Conservation (phyloP, 2,329 filamentous ascomycete species). For the Colletotrichum abscissum region DNA sequence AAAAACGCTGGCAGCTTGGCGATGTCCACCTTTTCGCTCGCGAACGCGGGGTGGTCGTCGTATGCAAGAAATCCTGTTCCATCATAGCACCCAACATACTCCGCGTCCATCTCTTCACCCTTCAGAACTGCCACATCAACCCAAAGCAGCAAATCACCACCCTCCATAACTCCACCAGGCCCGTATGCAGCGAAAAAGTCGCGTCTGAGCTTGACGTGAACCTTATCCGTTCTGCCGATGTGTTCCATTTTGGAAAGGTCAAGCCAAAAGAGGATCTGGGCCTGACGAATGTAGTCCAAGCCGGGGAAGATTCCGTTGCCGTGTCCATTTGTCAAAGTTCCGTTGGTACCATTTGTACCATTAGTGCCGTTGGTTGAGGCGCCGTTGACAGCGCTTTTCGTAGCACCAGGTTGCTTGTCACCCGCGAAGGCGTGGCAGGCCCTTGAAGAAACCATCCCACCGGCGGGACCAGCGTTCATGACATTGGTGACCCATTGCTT, state of each 20-base stretch:
- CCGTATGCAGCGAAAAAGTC: slow-evolving; percentile 29
- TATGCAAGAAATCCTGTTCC: slow-evolving; percentile 29
- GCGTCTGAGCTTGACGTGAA: slow-evolving; percentile 29
- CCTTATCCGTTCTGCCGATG: slow-evolving; percentile 26
- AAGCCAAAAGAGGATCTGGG: slow-evolving; percentile 28
- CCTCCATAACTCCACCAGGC: slow-evolving; percentile 28
- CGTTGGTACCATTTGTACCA: slow-evolving; percentile 11
- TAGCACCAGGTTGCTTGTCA: slow-evolving; percentile 29
- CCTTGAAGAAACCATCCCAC: slow-evolving; percentile 23
- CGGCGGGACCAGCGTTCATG: slow-evolving; percentile 6
- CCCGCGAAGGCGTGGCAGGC: slow-evolving; percentile 29
- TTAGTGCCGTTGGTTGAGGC: slow-evolving; percentile 9
- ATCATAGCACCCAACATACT: slow-evolving; percentile 32
- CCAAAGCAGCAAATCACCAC: slow-evolving; percentile 28
- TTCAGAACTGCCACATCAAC: slow-evolving; percentile 28
- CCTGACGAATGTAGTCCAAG: slow-evolving; percentile 31
- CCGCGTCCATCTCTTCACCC: slow-evolving; percentile 30
- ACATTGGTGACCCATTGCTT: slow-evolving; percentile 34
- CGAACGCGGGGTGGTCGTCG: slow-evolving; percentile 17
- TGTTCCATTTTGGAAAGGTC: slow-evolving; percentile 33
- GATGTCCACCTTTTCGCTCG: slow-evolving; percentile 4
- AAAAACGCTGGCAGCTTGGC: slow-evolving; percentile 21
- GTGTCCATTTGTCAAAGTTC: slow-evolving; percentile 12
- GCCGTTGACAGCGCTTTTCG: slow-evolving; percentile 14
- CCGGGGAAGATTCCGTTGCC: slow-evolving; percentile 23